These are phyloP conservation scores for Alternaria arborescens DNA, from an alignment of 2,329 filamentous ascomycete species.

Conservation along the genomic window DNA sequence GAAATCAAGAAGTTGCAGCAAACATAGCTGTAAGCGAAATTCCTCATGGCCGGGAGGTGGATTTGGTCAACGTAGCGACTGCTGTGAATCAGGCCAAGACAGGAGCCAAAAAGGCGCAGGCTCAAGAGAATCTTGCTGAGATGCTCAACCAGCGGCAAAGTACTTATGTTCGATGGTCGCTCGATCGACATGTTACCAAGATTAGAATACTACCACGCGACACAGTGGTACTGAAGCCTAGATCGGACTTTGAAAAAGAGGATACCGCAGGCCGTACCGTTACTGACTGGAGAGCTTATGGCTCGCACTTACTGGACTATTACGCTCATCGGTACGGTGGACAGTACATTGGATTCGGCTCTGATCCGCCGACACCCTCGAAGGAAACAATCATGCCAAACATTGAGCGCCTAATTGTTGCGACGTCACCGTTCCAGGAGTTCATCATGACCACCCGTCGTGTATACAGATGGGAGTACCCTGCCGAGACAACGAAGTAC, in stretches of 20 bases:
- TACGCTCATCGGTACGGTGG: constrained; percentile 46
- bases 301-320: constrained; percentile 38
- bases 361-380: constrained; percentile 38
- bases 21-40: constrained; percentile 56
- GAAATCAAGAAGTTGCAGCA: constrained; percentile 33
- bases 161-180: constrained; percentile 48
- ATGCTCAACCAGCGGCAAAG: constrained; percentile 42
- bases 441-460: constrained; percentile 45
- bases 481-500: constrained; percentile 41
- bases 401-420: constrained; percentile 50
- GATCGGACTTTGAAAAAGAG: constrained; percentile 34
- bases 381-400: constrained; percentile 47
- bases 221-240: constrained; percentile 25
- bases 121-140: constrained; percentile 27
- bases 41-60: constrained; percentile 48
- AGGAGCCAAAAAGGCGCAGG: constrained; percentile 24
- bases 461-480: constrained; percentile 51
- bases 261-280: constrained; percentile 20
- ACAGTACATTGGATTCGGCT: constrained; percentile 49
- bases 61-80: constrained; percentile 47
- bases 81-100: constrained; percentile 24
- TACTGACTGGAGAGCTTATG: constrained; percentile 45
- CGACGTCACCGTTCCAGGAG: constrained; percentile 49
- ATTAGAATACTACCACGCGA: constrained; percentile 39
- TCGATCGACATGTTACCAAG: constrained; percentile 49